phyloP scores from a whole-genome alignment of 305 asterid genomes.

The Plantago coronopus region DNA sequence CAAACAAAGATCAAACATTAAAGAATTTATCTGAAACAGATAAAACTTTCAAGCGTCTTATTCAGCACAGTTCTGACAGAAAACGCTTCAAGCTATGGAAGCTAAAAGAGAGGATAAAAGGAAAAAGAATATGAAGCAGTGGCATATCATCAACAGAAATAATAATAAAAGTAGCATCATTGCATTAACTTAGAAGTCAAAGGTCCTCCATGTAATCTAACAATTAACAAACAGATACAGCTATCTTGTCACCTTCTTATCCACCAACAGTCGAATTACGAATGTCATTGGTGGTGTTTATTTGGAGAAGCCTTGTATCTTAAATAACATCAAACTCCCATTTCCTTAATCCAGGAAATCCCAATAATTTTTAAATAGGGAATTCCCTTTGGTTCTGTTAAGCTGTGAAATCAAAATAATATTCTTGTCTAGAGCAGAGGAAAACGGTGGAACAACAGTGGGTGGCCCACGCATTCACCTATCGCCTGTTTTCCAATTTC shows the following conservation, averaged over 20 bases:
- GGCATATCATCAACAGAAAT: slow-evolving; percentile 7
- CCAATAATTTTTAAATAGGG: not conserved
- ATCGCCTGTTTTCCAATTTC: no score
- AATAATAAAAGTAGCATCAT: slow-evolving; percentile 13
- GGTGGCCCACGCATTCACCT: no score
- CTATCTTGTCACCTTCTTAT: not conserved
- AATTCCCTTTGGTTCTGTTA: not conserved
- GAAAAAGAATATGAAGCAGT: not conserved
- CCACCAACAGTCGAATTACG: not conserved
- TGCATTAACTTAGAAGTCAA: slow-evolving; percentile 3
- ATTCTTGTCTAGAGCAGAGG: no score
- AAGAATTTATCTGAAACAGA: not conserved
- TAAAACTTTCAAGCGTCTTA: no score
- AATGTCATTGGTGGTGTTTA: not conserved
- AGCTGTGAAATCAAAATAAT: no score
- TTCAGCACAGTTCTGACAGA: no score
- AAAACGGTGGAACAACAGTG: no score
- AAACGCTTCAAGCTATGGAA: not conserved
- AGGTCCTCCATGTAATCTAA: no score
- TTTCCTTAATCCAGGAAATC: slow-evolving; percentile 7
- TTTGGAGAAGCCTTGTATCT: slow-evolving; percentile 3
- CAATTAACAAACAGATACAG: not conserved
- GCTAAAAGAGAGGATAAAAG: not conserved
- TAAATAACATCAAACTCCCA: not conserved
- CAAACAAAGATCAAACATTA: not conserved